Base-by-base conservation (phyloP, 306 rosid species). In the Cicer arietinum region DNA sequence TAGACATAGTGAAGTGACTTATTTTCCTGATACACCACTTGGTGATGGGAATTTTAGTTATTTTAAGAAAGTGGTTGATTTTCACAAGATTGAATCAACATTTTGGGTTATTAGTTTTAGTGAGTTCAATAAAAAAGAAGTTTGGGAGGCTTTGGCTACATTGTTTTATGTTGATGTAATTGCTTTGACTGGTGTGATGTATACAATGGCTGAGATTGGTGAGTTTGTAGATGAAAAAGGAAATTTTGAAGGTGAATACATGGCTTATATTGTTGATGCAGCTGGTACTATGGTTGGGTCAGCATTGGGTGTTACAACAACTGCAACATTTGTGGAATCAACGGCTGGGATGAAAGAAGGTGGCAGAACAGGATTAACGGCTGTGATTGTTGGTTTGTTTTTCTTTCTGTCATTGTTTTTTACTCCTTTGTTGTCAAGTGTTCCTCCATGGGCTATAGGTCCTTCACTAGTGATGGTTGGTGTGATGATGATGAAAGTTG, bases 371-470 rank as follows among this genome's bases (percentile, higher is more conserved):
- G 99, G 99, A 13, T 20, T 94, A 52, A 94, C 99, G 0, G 97
- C 98, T 0, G 82, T 90, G 78, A 77, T 84, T 10, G 58, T 94
- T 9, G 94, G 96, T 0, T 53, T 86, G 0, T 94, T 89, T 69
- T 94, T 94, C 83, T 85, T 89, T 10, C 0, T 85, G 47, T 90
- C 99, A 1, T 14, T 92, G 85, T 92, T 94, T 47, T 90, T 94
- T 69, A 82, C 89, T 46, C 99, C 99, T 6, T 12, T 94, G 1
- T 44, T 94, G 37, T 67, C 96, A 0, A 92, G 97, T 69, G 97
- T 94, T 64, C 99, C 99, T 54, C 90, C 97, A 10, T 94, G 99
- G 98, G 99, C 99, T 1, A 79, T 89, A 9, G 99, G 99, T 8
- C 96, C 99, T 48, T 92, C 99, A 17, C 75, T 94, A 3, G 90